Evolutionary conservation across 2,329 filamentous ascomycete species (phyloP), one percentile per base, ranked within the genome.

Genomic region (Drechslerella dactyloides): DNA sequence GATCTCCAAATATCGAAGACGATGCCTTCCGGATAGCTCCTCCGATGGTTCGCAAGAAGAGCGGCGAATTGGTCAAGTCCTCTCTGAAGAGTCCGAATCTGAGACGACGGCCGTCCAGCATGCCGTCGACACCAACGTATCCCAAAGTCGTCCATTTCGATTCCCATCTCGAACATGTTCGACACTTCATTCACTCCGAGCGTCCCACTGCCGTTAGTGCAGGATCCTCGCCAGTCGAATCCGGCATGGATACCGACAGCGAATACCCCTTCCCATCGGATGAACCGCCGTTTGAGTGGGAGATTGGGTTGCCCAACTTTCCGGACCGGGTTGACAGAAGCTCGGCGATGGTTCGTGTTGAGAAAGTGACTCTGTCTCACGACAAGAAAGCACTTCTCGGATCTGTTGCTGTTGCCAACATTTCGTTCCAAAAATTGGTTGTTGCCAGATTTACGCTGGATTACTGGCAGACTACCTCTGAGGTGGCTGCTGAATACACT

Each of bases 131-230:
- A 0, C 94, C 94, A 0, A 94, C 93, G 7, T 97, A 93, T 78
- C 90, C 89, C 75, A 99, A 99, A 80, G 92, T 90, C 11, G 94
- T 99, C n/a, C 94, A 99, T 80, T 99, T 99, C 78, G 94, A 97
- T 80, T 91, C 93, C 24, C 91, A 96, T 78, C 86, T 97, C 42
- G 94, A 97, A 81, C 93, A 97, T 76, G 93, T 97, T 42, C 87
- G 94, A 33, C 94, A 97, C 79, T 99, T 99, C 80, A 83, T 97
- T 21, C 91, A 97, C 78, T 89, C 97, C 5, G 94, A 99, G 78
- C 87, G 91, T 64, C 94, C 94, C 1, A 87, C 96, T n/a, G 94
- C 94, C 55, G 94, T 99, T 78, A 97, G 93, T 79, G 93, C 93
- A 58, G 89, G 91, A 15, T 93, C 93, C 0, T 97, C 94, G 1